Conservation (phyloP, 768 basidiomycete species). For the Amanita subjunquillea region DNA sequence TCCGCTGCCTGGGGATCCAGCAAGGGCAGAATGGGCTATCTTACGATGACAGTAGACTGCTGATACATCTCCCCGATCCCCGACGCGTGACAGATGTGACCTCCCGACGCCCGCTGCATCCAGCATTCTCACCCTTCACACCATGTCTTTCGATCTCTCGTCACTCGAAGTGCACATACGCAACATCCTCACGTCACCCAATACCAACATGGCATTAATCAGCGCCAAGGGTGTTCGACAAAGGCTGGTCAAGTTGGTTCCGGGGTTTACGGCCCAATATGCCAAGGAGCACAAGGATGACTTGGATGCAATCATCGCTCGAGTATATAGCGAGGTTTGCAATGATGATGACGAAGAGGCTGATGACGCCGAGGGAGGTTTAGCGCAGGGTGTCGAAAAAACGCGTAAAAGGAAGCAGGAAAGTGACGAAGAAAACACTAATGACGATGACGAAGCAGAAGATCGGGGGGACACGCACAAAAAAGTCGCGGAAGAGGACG, state of each 20-base stretch:
- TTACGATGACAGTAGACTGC: slow-evolving; percentile 28
- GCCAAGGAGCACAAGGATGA: slow-evolving; percentile 59
- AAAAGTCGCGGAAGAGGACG: slow-evolving; percentile 18
- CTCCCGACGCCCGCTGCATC: not conserved
- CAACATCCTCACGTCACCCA: slow-evolving; percentile 65
- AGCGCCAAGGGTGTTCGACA: slow-evolving; percentile 86
- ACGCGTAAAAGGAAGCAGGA: slow-evolving; percentile 30
- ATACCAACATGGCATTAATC: slow-evolving; percentile 68
- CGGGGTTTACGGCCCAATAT: slow-evolving; percentile 43
- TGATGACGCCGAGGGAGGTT: not conserved
- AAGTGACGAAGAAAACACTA: slow-evolving; percentile 19
- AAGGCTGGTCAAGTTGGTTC: slow-evolving; percentile 44
- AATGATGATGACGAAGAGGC: slow-evolving; percentile 11
- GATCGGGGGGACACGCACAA: slow-evolving; percentile 26
- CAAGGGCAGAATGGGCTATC: slow-evolving; percentile 56
- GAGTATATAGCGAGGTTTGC: slow-evolving; percentile 54
- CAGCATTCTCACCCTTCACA: not conserved
- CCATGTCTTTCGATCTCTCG: slow-evolving; percentile 43
- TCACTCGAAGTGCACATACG: slow-evolving; percentile 53
- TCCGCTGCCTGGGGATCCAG: slow-evolving; percentile 55
- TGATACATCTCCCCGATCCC: not conserved
- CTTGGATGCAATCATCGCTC: slow-evolving; percentile 60
- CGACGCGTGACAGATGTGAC: not conserved
- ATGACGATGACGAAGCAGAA: slow-evolving; percentile 21
- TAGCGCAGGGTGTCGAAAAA: slow-evolving; percentile 14